phyloP scores from a whole-genome alignment of 2,329 filamentous ascomycete genomes.

The Epicoccum sorghinum region DNA sequence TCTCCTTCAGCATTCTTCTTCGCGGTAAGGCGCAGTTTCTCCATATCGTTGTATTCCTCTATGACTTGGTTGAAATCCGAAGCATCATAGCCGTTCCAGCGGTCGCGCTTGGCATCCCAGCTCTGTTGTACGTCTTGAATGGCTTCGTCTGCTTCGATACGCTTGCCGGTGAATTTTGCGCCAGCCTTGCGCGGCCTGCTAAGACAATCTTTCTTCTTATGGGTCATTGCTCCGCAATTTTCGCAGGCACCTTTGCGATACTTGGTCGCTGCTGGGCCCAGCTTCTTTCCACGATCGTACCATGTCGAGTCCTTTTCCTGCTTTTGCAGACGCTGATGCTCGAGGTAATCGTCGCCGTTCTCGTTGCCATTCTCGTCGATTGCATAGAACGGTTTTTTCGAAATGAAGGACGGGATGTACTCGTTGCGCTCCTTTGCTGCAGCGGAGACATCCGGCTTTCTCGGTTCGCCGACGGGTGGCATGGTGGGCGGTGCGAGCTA shows the following conservation, averaged over 20 bases:
- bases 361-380: conserved; percentile 72
- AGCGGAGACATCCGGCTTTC: conserved; percentile 60
- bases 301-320: conserved; percentile 76
- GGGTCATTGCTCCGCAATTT: conserved; percentile 96
- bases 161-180: conserved; percentile 87
- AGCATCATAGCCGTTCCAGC: conserved; percentile 97
- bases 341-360: conserved; percentile 86
- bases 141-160: conserved; percentile 91
- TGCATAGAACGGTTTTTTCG: conserved; percentile 96
- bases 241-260: conserved; percentile 98
- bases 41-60: conserved; percentile 85
- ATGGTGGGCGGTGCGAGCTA: conserved; percentile 9
- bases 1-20: conserved; percentile 47
- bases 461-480: conserved; percentile 52
- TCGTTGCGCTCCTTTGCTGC: conserved; percentile 87
- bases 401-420: conserved; percentile 98
- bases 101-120: conserved; percentile 96
- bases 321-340: conserved; percentile 88
- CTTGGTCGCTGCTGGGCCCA: conserved; percentile 88
- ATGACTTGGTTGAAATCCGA: conserved; percentile 86
- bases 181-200: conserved; percentile 86
- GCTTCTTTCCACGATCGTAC: conserved; percentile 89
- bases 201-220: conserved; percentile 93
- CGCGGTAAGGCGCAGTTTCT: conserved; percentile 68
- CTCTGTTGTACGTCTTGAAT: conserved; percentile 85